Base-by-base conservation (phyloP, 1,139 yeast genomes). In the Kodamaea suecica region DNA sequence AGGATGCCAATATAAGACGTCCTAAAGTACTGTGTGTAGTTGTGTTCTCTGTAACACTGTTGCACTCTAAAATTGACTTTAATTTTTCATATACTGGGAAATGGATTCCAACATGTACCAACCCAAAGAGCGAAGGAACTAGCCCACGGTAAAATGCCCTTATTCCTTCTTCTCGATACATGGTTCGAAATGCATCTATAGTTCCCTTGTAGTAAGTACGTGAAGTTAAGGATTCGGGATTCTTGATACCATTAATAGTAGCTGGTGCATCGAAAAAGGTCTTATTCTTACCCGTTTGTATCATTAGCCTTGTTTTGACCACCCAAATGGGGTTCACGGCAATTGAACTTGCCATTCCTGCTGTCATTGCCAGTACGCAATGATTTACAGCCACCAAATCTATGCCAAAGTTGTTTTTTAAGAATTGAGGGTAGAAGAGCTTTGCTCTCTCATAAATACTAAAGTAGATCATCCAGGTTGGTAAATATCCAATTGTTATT, bases 281-380 rank as follows among this genome's bases (percentile, higher is more conserved):
- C 20, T 52, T 50, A 3, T 76, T 75, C 36, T 65, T 59, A 12
- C 75, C 79, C 26, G 82, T 80, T 59, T 90, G 97, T 26, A 90
- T 70, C 97, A 92, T 92, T 34, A 92, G 64, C 50, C 98, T 66
- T 1, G 98, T 92, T 57, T 92, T 92, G 27, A 92, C 87, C 21
- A 92, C 97, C 98, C 98, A 92, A 23, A 92, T 85, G 5, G 98
- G 98, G 58, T 92, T 94, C 0, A 96, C 94, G 7, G 82, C 63
- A n/a, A 87, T 69, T 0, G 97, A 84, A 3, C 95, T 84, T 7
- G 81, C 76, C 45, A 86, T 78, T 13, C 98, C 99, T 1, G 97
- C 96, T 3, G 90, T 76, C 36, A 90, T 72, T 1, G 98, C 97
- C 29, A 95, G 78, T 38, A 77, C 65, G 40, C 90, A 81, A 59